Conservation (phyloP, 1,139 yeast species). For the Kazachstania sp. region DNA sequence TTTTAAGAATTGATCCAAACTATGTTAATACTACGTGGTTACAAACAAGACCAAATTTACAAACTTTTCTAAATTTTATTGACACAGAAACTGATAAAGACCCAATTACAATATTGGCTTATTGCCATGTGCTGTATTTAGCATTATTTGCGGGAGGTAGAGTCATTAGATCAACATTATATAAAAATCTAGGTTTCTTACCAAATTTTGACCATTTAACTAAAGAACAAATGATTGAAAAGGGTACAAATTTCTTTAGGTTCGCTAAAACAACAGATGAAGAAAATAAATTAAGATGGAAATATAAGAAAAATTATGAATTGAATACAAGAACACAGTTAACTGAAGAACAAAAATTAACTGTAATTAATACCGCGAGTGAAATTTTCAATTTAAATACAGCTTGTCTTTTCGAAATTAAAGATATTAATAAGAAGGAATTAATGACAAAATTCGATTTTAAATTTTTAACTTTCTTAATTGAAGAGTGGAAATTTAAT, state of each 20-base stretch:
- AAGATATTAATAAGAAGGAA: constrained; percentile 49
- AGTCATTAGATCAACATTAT: constrained; percentile 57
- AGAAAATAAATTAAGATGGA: constrained; percentile 53
- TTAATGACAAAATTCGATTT: constrained; percentile 51
- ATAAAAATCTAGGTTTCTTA: constrained; percentile 62
- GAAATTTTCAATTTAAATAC: constrained; percentile 59
- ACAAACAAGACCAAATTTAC: constrained; percentile 42
- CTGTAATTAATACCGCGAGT: constrained; percentile 59
- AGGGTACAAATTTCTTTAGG: constrained; percentile 66
- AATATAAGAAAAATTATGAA: constrained; percentile 71
- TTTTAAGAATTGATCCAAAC: constrained; percentile 32
- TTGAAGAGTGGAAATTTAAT: constrained; percentile 28
- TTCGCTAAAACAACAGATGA: constrained; percentile 65
- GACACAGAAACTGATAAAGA: constrained; percentile 44
- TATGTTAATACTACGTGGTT: constrained; percentile 5
- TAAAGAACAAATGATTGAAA: constrained; percentile 43
- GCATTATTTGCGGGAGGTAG: constrained; percentile 86
- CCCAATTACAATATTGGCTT: constrained; percentile 71
- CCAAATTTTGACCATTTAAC: constrained; percentile 60
- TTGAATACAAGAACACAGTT: constrained; percentile 59
- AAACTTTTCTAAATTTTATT: constrained; percentile 55
- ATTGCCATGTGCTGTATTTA: constrained; percentile 76
- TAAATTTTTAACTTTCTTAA: constrained; percentile 36
- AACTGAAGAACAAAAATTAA: constrained; percentile 61
- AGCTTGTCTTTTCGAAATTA: constrained; percentile 55